Evolutionary conservation across 2,329 filamentous ascomycete species (phyloP), one percentile per base, ranked within the genome.

Genomic region (Penicillium sp.): DNA sequence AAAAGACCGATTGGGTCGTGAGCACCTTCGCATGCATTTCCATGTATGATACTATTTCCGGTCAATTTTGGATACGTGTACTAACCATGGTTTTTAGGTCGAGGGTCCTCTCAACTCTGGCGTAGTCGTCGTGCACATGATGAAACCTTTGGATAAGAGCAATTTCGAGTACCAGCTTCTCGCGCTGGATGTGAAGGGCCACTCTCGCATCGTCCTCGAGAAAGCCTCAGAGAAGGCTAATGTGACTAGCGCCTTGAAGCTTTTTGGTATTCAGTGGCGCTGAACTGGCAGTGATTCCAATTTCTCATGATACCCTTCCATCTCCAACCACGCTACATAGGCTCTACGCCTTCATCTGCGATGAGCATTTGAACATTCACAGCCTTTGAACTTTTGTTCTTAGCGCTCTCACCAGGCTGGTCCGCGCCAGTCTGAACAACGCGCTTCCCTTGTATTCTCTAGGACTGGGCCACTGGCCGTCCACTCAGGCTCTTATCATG

Each of bases 1-100:
- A 58, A 90, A 82, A 7, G 92, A 97, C 69, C 77, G 81, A 11
- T 81, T 85, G 58, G 92, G 92, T 5, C 86, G 86, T 19, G 87
- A 95, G 60, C 91, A 97, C 71, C 72, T 97, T 60, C 77, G 85
- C 60, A 91, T 97, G 83, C 86, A 91, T 64, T 97, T 97, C 72
- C 86, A 94, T 70, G 88, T 89, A 75, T 65, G 84, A 71, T 40
- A 8, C 16, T 9, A 17, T 17, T 7, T 28, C 42, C 2, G 17
- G 14, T 25, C 31, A 11, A 5, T 16, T 7, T 22, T 6, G 10
- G 10, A 22, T 5, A 1, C 33, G 7, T 31, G 16, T 45, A 42
- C 37, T 44, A 9, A 59, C 19, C 25, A 11, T 45, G 19, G 40
- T 60, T 68, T 75, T 8, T 69, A 89, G 84, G 87, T 96, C 37